A percentile compares a stretch with the other conserved stretches of the same genome.
These are phyloP conservation scores for Aspergillus fijiensis DNA, from an alignment of 2,329 filamentous ascomycete species.

Conservation along the genomic window DNA sequence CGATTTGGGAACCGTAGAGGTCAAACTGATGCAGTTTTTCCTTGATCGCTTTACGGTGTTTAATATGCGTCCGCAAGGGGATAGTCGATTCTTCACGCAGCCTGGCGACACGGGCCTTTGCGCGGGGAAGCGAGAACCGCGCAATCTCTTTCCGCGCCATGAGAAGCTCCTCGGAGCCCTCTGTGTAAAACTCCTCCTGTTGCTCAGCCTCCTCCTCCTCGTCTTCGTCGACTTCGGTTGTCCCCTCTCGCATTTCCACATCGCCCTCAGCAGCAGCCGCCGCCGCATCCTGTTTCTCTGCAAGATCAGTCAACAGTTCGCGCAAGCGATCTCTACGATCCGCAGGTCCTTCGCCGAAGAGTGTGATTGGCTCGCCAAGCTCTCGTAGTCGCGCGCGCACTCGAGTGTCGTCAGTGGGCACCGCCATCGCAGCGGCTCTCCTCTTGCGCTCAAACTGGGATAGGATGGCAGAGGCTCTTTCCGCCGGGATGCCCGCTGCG, in stretches of 20 bases:
- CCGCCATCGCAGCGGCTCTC: conserved; percentile 80
- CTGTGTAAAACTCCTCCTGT: conserved; percentile 94
- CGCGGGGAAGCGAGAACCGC: conserved; percentile 76
- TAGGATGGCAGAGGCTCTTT: conserved; percentile 81
- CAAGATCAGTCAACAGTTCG: conserved; percentile 72
- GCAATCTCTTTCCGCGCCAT: conserved; percentile 77
- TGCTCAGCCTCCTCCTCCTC: conserved; percentile 69
- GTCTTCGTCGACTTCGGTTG: conserved; percentile 48
- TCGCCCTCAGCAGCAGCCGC: conserved; percentile 52
- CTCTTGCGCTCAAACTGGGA: conserved; percentile 90
- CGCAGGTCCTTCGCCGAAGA: conserved; percentile 86
- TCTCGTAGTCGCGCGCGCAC: conserved; percentile 79
- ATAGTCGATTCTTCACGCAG: conserved; percentile 82
- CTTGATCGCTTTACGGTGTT: conserved; percentile 86
- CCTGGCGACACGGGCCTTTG: conserved; percentile 71
- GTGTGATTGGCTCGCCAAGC: conserved; percentile 86
- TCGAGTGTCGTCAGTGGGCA: conserved; percentile 88
- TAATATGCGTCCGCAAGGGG: conserved; percentile 83
- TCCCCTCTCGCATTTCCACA: conserved; percentile 54
- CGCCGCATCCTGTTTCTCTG: conserved; percentile 57
- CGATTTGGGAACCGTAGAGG: conserved; percentile 88
- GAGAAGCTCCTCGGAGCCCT: conserved; percentile 71
- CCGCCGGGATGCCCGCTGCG: conserved; percentile 66
- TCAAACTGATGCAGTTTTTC: conserved; percentile 80
- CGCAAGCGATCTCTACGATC: conserved; percentile 85